Conservation (phyloP, 2,329 filamentous ascomycete species). For the Trichoderma pleuroti region DNA sequence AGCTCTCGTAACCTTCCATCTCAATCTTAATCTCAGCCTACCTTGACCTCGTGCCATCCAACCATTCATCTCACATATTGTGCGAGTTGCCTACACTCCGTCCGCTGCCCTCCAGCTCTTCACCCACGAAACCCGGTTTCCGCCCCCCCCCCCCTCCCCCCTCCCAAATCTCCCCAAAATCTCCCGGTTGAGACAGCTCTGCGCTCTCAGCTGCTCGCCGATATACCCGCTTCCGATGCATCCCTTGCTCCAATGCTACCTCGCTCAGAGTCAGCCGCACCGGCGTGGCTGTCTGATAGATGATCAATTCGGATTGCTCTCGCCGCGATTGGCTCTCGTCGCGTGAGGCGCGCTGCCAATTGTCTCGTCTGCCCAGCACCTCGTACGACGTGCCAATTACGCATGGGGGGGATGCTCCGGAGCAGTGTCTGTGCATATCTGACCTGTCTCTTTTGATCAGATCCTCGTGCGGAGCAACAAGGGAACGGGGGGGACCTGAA, state of each 20-base stretch:
- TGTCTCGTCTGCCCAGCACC: not conserved
- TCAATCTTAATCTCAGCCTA: not conserved
- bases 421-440: not conserved
- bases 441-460: not conserved
- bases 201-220: conserved; percentile 4
- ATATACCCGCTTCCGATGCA: not conserved
- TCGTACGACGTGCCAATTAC: not conserved
- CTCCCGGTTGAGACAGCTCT: not conserved
- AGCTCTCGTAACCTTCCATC: not conserved
- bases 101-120: not conserved
- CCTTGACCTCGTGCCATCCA: not conserved
- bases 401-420: not conserved
- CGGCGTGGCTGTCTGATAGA: conserved; percentile 13
- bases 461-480: not conserved
- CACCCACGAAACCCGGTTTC: not conserved
- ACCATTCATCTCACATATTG: not conserved
- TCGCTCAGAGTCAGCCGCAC: conserved; percentile 6
- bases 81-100: not conserved
- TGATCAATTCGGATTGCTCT: not conserved
- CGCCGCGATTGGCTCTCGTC: not conserved
- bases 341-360: not conserved
- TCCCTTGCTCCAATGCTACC: conserved; percentile 10
- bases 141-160: conserved; percentile 1
- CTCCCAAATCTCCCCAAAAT: not conserved
- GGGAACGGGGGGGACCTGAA: not conserved